Evolutionary conservation across 495 filamentous ascomycete species (phyloP).

Genomic region (Pyrenula aspistea): DNA sequence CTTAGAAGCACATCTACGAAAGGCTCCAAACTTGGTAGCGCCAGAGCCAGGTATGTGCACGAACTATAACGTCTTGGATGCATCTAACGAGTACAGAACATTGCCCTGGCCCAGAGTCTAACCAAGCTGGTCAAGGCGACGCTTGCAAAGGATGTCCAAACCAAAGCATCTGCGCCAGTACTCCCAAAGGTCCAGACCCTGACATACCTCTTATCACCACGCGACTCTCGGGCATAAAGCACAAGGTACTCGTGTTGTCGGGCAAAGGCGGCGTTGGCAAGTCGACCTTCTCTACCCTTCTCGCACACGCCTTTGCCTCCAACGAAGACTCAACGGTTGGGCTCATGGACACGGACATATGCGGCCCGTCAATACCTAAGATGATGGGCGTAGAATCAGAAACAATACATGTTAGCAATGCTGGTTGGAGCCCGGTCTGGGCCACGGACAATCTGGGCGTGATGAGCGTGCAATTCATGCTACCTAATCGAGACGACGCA

Average conservation of each 20-base stretch:
- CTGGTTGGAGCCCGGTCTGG: constrained; percentile 90
- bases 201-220: constrained; percentile 80
- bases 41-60: constrained; percentile 62
- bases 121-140: constrained; percentile 71
- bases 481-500: constrained; percentile 82
- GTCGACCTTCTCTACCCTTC: constrained; percentile 75
- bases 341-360: constrained; percentile 95
- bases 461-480: constrained; percentile 97
- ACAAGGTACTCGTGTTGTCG: constrained; percentile 85
- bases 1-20: constrained; percentile 55
- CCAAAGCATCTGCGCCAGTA: constrained; percentile 84
- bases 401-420: constrained; percentile 73
- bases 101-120: constrained; percentile 88
- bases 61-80: neutral
- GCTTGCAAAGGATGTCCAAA: constrained; percentile 93
- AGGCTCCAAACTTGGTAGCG: constrained; percentile 70
- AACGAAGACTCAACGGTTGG: constrained; percentile 67
- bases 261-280: constrained; percentile 98
- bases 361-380: constrained; percentile 86
- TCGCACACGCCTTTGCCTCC: constrained; percentile 76
- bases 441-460: constrained; percentile 81
- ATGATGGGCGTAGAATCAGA: constrained; percentile 96
- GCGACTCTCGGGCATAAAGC: constrained; percentile 66
- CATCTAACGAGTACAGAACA: constrained; percentile 45
- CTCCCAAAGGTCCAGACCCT: constrained; percentile 91